These are phyloP conservation scores for Paramecium sonneborni DNA, from an alignment of 73 alveolate species.

Conservation along the genomic window DNA sequence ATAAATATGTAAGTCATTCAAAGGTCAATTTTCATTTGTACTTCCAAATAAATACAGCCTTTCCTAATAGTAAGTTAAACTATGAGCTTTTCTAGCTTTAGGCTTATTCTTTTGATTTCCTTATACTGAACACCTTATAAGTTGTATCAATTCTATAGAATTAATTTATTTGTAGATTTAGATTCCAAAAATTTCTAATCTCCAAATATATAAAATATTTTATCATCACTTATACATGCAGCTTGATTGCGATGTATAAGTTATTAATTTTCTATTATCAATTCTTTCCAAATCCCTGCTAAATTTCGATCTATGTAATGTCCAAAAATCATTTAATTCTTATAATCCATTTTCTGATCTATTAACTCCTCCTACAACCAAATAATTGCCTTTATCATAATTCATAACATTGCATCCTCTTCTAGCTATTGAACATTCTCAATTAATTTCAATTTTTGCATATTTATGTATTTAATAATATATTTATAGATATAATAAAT, in stretches of 20 bases:
- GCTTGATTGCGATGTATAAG: constrained; percentile 40
- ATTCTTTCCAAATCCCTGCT: constrained; percentile 46
- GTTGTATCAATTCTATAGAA: not conserved
- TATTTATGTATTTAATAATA: not conserved
- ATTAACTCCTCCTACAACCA: constrained; percentile 48
- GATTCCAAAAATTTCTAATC: not conserved
- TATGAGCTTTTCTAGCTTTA: constrained; percentile 34
- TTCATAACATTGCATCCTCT: constrained; percentile 27
- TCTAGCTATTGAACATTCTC: constrained; percentile 32
- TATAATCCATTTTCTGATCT: not conserved
- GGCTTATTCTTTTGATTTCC: not conserved
- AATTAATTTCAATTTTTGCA: constrained; percentile 32
- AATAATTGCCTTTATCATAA: constrained; percentile 7
- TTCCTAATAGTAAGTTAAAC: not conserved
- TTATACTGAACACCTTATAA: not conserved
- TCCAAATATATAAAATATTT: constrained; percentile 13
- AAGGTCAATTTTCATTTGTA: constrained; percentile 36
- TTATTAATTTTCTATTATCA: not conserved
- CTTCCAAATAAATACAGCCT: constrained; percentile 15
- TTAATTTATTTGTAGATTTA: constrained; percentile 20
- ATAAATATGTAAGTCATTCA: constrained; percentile 4
- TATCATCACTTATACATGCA: not conserved
- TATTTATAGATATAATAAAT: not conserved
- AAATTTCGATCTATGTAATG: constrained; percentile 41
- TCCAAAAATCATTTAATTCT: constrained; percentile 45